These are phyloP conservation scores for Mortierella sp. DNA, from an alignment of 371 early-diverging fungal species.

Conservation along the genomic window DNA sequence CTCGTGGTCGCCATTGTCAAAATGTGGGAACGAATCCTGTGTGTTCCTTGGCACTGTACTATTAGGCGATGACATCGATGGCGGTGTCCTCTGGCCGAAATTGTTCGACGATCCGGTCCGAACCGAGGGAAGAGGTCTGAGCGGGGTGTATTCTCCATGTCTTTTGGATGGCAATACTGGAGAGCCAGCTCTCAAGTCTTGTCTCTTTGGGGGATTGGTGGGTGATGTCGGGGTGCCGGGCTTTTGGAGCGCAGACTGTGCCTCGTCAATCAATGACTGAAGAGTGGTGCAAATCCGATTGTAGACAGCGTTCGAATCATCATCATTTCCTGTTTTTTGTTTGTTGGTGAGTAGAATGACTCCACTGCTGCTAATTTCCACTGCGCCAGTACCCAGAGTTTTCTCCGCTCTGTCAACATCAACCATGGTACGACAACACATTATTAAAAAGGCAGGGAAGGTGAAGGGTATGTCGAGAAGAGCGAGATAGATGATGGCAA, in stretches of 20 bases:
- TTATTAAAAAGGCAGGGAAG: background rate
- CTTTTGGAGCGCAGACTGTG: conserved; percentile 27
- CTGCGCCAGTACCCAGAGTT: background rate
- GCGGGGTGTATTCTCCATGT: background rate
- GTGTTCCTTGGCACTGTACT: too few relatives aligned
- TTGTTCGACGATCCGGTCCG: background rate
- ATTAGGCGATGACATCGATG: too few relatives aligned
- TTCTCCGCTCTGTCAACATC: background rate
- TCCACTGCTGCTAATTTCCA: background rate
- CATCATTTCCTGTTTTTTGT: conserved; percentile 4
- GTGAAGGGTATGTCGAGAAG: background rate
- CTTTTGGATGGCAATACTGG: background rate
- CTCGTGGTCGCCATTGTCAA: too few relatives aligned
- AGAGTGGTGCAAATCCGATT: conserved; percentile 40
- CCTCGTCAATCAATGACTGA: conserved; percentile 33
- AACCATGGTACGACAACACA: background rate
- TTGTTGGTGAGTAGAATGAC: background rate
- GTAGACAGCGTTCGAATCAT: conserved; percentile 33
- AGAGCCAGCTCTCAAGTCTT: too few relatives aligned
- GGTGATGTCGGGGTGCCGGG: conserved; percentile 11
- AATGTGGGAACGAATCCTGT: too few relatives aligned
- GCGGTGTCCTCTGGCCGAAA: too few relatives aligned
- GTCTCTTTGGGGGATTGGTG: too few relatives aligned
- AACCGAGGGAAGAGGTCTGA: background rate
- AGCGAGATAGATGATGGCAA: background rate